Evolutionary conservation across 2,329 filamentous ascomycete genomes (phyloP), one percentile per base, ranked within the genome.

Genomic region (Aaosphaeria arxii): DNA sequence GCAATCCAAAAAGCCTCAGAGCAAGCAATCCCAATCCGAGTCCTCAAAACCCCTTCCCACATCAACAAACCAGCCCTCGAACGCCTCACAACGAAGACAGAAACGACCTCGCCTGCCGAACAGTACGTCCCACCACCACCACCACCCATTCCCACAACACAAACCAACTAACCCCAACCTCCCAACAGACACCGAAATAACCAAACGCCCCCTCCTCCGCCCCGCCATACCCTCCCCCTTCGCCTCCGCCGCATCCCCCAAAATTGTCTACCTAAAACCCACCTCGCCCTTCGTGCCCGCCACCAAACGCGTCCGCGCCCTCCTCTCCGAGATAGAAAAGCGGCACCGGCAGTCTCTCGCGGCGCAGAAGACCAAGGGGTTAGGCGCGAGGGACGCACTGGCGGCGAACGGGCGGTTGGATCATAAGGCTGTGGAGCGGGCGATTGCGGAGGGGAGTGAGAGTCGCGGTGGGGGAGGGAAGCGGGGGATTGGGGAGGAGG

Each of bases 241-340:
- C 64, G 69, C 78, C 13, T 74, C 74, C 45, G 54, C 76, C 41
- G 56, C 60, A 1, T 62, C 71, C 5, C 77, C 74, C 7, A 85
- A 85, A 66, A 66, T 80, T 51, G 75, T 91, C 66, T 89, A 89
- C 72, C 75, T 91, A 48, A 83, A 82, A 35, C 71, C 80, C 38
- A 75, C 75, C 35, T 84, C 86, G 0, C 83, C 85, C 5, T 88
- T 89, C 73, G 81, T 89, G 69, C 81, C 85, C 7, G 76, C 82
- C 4, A 77, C 88, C 9, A 83, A 83, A 58, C 84, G 86, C 44
- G 79, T 85, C 11, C 80, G 82, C 51, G 82, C 82, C 50, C 77
- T 84, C 1, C 81, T 91, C 4, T 74, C 80, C 40, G 74, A 78
- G 35, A 76, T 79, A 4, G 73, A 79, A 2, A 79, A 80, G 45